These are phyloP conservation scores for Xylaria acuta DNA, from an alignment of 495 filamentous ascomycete genomes.

Conservation along the genomic window DNA sequence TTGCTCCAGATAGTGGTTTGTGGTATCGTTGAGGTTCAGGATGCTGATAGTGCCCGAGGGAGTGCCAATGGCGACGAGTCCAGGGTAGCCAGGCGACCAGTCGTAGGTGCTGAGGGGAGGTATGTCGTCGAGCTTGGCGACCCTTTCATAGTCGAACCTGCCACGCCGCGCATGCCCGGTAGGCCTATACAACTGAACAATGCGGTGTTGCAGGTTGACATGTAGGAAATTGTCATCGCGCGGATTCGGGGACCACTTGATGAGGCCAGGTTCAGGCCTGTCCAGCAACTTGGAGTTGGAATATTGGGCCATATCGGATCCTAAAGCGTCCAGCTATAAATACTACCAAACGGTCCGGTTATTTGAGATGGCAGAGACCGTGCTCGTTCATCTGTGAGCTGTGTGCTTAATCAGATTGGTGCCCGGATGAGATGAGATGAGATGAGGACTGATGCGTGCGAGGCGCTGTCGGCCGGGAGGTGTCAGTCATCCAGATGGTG, in stretches of 20 bases:
- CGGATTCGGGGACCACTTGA: conserved; percentile 90
- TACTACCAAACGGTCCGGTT: neutral
- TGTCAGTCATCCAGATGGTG: conserved; percentile 3
- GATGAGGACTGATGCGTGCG: neutral
- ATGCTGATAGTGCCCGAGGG: conserved; percentile 84
- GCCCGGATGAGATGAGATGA: neutral
- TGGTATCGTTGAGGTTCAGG: conserved; percentile 72
- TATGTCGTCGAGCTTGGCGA: conserved; percentile 77
- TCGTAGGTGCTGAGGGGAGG: conserved; percentile 92
- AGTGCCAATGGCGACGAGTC: conserved; percentile 84
- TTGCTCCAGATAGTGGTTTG: conserved; percentile 70
- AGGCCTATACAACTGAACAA: conserved; percentile 79
- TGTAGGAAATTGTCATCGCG: conserved; percentile 72
- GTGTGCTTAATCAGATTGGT: neutral
- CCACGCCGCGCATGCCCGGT: conserved; percentile 61
- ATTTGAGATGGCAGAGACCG: neutral
- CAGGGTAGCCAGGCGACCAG: conserved; percentile 77
- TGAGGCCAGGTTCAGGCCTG: conserved; percentile 60
- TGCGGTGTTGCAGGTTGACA: conserved; percentile 80
- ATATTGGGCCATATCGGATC: conserved; percentile 36
- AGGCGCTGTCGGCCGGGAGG: neutral
- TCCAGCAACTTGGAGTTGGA: conserved; percentile 50
- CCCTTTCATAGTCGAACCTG: conserved; percentile 67
- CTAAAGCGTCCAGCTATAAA: neutral
- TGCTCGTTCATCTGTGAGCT: neutral